A percentile compares a stretch with the other conserved stretches of the same genome.
phyloP scores from a whole-genome alignment of 768 basidiomycete genomes.

The Naganishia onofrii region DNA sequence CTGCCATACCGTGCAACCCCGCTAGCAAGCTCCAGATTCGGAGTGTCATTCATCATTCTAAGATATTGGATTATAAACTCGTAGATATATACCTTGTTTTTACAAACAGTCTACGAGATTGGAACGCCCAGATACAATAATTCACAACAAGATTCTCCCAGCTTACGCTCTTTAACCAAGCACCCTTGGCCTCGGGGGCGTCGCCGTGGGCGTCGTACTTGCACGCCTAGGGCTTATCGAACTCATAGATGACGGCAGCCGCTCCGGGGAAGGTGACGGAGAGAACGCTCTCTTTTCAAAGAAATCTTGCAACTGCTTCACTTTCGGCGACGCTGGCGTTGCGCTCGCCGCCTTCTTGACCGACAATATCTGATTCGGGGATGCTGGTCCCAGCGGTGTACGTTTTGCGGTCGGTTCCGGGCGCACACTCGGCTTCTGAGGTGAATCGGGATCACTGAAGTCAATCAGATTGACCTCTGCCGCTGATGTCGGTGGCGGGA shows the following conservation, averaged over 20 bases:
- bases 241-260: neutral
- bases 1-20: no score
- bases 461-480: slow-evolving; percentile 20
- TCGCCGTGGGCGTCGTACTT: slow-evolving; percentile 8
- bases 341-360: neutral
- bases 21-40: no score
- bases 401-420: slow-evolving; percentile 1
- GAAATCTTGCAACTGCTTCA: slow-evolving; percentile 25
- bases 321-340: slow-evolving; percentile 10
- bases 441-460: slow-evolving; percentile 1
- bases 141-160: neutral
- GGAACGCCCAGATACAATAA: neutral
- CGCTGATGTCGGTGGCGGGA: neutral
- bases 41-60: neutral
- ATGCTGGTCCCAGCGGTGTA: slow-evolving; percentile 12
- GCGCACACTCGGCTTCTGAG: neutral
- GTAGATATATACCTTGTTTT: neutral
- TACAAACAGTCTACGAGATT: neutral
- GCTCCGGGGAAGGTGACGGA: slow-evolving; percentile 16
- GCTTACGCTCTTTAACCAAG: neutral
- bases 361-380: slow-evolving; percentile 5
- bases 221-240: neutral
- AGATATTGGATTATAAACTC: neutral
- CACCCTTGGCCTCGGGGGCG: slow-evolving; percentile 10
- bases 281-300: slow-evolving; percentile 27